Conservation (phyloP, 306 rosid species). For the Trichosanthes cucumerina region DNA sequence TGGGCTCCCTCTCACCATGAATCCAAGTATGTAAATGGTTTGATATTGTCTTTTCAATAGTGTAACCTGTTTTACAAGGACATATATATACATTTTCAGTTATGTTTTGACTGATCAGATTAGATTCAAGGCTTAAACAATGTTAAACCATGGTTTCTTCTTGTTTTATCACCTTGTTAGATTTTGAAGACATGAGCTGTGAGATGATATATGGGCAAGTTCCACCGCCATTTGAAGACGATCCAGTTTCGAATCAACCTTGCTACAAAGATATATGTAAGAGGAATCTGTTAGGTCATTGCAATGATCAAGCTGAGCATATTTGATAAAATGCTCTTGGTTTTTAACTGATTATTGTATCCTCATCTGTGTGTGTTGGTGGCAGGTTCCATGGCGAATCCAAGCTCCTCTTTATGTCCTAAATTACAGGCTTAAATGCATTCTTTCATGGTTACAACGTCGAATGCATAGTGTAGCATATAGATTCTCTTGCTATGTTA, state of each 20-base stretch:
- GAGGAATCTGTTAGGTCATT: conserved; percentile 10
- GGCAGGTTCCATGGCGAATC: conserved; percentile 67
- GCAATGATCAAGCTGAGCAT: background rate
- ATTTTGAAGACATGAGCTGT: conserved; percentile 97
- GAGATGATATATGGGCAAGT: conserved; percentile 92
- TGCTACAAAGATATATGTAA: conserved; percentile 66
- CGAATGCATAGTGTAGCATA: background rate
- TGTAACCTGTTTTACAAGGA: background rate
- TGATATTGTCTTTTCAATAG: background rate
- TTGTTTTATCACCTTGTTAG: conserved; percentile 20
- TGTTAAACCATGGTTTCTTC: background rate
- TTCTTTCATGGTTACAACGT: background rate
- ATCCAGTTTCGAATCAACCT: conserved; percentile 77
- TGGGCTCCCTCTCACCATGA: conserved; percentile 96
- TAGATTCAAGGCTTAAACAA: background rate
- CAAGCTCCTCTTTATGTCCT: conserved; percentile 45
- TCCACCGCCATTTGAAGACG: conserved; percentile 78
- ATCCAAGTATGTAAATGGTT: conserved; percentile 48
- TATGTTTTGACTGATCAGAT: background rate
- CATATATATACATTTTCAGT: background rate
- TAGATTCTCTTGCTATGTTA: background rate
- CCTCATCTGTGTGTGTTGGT: conserved; percentile 2
- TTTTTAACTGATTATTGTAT: background rate
- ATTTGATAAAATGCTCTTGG: background rate
- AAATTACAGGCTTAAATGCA: conserved; percentile 50